Evolutionary conservation across 768 basidiomycete species (phyloP).

Genomic region (Pleurotus platypus): DNA sequence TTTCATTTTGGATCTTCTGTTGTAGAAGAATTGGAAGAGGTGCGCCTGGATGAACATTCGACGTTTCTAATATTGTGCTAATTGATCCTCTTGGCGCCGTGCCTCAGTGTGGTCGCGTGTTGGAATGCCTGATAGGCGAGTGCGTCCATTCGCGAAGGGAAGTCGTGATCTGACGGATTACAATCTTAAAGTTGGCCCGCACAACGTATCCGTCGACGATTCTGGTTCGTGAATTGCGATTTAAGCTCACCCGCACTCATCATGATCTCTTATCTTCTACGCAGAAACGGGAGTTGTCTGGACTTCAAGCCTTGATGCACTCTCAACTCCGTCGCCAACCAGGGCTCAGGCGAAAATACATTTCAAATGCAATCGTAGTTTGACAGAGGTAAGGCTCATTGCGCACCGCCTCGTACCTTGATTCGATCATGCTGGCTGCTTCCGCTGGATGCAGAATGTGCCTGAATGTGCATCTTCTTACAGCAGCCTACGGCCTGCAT

Average conservation of each 20-base stretch:
- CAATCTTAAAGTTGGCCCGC: neutral
- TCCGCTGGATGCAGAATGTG: neutral
- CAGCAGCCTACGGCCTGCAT: neutral
- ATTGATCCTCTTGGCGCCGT: neutral
- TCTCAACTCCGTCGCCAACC: neutral
- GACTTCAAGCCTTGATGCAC: neutral
- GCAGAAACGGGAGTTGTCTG: neutral
- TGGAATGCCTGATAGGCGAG: constrained; percentile 3
- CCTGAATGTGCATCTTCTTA: neutral
- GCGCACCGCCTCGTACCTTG: neutral
- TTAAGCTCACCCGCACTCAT: neutral
- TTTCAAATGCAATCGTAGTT: constrained; percentile 3
- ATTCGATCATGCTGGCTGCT: neutral
- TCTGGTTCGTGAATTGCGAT: neutral
- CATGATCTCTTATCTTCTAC: neutral
- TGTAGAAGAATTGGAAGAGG: constrained; percentile 1
- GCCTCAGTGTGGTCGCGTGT: neutral
- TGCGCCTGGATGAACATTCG: neutral
- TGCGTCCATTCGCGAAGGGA: neutral
- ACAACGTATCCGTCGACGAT: no score
- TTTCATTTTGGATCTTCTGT: constrained; percentile 4
- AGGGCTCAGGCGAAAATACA: neutral
- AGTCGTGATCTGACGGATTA: neutral
- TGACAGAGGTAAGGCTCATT: constrained; percentile 1
- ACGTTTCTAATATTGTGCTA: neutral